These are phyloP conservation scores for Cairneyella variabilis DNA, from an alignment of 495 filamentous ascomycete genomes.

Conservation along the genomic window DNA sequence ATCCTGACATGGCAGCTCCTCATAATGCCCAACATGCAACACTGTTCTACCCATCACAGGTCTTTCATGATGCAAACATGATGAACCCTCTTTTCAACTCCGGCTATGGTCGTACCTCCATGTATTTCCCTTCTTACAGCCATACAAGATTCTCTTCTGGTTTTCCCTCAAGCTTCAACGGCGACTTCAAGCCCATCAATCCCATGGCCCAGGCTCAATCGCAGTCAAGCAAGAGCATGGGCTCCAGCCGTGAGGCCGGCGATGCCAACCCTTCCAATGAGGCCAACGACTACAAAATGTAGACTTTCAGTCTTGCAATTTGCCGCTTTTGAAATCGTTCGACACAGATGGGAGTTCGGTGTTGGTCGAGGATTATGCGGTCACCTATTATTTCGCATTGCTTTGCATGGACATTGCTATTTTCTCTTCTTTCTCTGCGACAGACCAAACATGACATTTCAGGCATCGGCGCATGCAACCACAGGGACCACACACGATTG, in stretches of 20 bases:
- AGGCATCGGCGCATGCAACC: not conserved
- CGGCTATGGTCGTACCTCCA: constrained; percentile 28
- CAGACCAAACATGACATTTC: not conserved
- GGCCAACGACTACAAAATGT: constrained; percentile 2
- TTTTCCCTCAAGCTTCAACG: constrained; percentile 8
- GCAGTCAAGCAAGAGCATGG: not conserved
- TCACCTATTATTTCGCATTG: not conserved
- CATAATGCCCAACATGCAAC: constrained; percentile 10
- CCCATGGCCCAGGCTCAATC: not conserved
- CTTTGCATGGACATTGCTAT: constrained; percentile 5
- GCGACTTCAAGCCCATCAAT: constrained; percentile 12
- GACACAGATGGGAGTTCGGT: not conserved
- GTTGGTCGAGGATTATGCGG: not conserved
- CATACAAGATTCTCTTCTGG: not conserved
- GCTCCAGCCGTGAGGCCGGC: no score
- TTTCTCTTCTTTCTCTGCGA: constrained; percentile 4
- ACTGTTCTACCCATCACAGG: constrained; percentile 25
- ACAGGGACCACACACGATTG: no score
- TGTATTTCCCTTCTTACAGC: not conserved
- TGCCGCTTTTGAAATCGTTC: no score
- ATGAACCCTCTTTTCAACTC: constrained; percentile 42
- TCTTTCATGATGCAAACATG: constrained; percentile 27
- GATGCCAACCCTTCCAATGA: not conserved
- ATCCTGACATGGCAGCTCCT: not conserved
- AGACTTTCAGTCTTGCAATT: no score